These are phyloP conservation scores for Cytospora paraplurivora DNA, from an alignment of 2,329 filamentous ascomycete genomes.

Conservation along the genomic window DNA sequence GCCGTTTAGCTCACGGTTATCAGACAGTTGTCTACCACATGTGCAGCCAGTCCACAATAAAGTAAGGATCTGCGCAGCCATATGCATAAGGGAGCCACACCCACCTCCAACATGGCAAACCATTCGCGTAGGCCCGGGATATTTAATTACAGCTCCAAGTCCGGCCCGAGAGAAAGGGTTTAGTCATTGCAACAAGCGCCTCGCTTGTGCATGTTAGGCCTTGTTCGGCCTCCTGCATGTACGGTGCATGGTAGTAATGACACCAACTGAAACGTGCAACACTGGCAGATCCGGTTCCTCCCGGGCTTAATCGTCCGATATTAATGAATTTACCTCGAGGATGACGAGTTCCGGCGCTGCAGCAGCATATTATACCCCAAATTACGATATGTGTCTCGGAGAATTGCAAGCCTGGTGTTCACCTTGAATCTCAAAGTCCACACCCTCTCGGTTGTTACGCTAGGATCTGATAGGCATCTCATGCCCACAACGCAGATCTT, in stretches of 20 bases:
- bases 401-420: neutral
- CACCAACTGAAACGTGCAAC: neutral
- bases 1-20: too few species aligned
- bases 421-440: neutral
- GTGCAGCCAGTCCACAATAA: too few species aligned
- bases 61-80: too few species aligned
- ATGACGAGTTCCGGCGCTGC: neutral
- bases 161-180: neutral
- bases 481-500: neutral
- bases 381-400: neutral
- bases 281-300: neutral
- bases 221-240: neutral
- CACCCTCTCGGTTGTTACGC: neutral
- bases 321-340: neutral
- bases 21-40: too few species aligned
- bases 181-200: neutral
- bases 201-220: neutral
- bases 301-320: neutral
- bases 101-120: neutral
- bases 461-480: neutral
- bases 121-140: neutral
- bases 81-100: too few species aligned
- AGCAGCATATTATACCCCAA: neutral
- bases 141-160: neutral
- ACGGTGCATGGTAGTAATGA: neutral